Conservation (phyloP, 192 early-diverging fungal species). For the Coemansia sp. region DNA sequence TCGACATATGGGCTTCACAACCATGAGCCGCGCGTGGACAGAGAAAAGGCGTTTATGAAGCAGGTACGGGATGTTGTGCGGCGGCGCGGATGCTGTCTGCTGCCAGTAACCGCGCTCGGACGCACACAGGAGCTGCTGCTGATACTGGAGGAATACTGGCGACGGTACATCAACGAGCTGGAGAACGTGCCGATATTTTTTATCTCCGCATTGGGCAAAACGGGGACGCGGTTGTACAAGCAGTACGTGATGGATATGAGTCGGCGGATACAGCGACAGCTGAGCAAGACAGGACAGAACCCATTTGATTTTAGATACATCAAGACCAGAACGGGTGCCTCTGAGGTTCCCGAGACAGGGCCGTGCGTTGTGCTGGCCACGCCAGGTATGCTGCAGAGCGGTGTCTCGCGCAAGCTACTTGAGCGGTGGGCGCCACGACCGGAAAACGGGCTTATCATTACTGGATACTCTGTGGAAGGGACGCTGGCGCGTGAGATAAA, state of each 20-base stretch:
- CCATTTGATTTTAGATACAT: conserved; percentile 98
- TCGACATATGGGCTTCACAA: conserved; percentile 96
- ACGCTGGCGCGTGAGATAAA: conserved; percentile 84
- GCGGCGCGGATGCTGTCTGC: conserved; percentile 84
- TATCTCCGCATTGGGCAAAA: conserved; percentile 91
- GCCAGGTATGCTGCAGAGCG: conserved; percentile 97
- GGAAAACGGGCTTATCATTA: conserved; percentile 90
- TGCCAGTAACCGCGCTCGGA: conserved; percentile 97
- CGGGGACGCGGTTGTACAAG: conserved; percentile 95
- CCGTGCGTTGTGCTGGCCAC: conserved; percentile 99
- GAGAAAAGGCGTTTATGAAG: conserved; percentile 86
- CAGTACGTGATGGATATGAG: conserved; percentile 99
- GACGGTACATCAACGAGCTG: conserved; percentile 72
- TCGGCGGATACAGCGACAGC: conserved; percentile 84
- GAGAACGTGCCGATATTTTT: conserved; percentile 95
- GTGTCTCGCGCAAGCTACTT: conserved; percentile 90
- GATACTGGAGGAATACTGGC: conserved; percentile 98
- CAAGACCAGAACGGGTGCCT: conserved; percentile 80
- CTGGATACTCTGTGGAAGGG: conserved; percentile 97
- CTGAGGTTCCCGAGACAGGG: conserved; percentile 89
- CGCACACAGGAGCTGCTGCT: conserved; percentile 94
- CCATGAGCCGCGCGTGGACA: conserved; percentile 89
- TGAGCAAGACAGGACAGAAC: conserved; percentile 70
- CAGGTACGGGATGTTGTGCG: conserved; percentile 80
- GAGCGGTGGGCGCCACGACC: conserved; percentile 93